Conservation (phyloP, 805 yeast species). For the Saccharomycopsis sp. region DNA sequence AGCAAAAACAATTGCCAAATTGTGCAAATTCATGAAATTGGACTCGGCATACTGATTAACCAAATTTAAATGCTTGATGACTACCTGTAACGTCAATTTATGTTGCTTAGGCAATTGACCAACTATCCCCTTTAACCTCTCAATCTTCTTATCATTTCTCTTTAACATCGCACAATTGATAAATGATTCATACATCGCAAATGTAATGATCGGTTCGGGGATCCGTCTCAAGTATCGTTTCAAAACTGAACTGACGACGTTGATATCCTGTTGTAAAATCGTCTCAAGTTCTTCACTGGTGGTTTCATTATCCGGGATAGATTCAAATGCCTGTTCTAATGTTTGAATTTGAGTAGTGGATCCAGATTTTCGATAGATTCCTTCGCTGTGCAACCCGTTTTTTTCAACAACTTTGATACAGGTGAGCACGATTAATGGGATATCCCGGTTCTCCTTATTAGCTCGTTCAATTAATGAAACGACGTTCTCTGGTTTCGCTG, state of each 20-base stretch:
- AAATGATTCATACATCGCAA: conserved; percentile 56
- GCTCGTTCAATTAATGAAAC: conserved; percentile 54
- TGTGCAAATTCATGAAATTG: conserved; percentile 79
- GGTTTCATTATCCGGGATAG: conserved; percentile 13
- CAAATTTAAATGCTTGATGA: conserved; percentile 58
- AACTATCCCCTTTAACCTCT: conserved; percentile 41
- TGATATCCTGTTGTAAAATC: conserved; percentile 50
- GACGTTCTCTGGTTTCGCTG: conserved; percentile 2
- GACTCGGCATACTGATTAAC: conserved; percentile 45
- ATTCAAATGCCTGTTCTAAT: conserved; percentile 29
- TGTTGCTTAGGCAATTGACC: conserved; percentile 62
- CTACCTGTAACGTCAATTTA: conserved; percentile 42
- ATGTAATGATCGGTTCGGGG: conserved; percentile 80
- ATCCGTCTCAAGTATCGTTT: conserved; percentile 81
- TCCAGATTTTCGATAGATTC: conserved; percentile 87
- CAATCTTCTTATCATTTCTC: conserved; percentile 31
- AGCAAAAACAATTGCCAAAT: conserved; percentile 87
- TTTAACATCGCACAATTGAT: conserved; percentile 41
- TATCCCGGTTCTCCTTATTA: conserved; percentile 47
- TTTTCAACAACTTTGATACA: conserved; percentile 74
- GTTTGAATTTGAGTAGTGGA: conserved; percentile 56
- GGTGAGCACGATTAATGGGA: conserved; percentile 66
- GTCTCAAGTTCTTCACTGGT: conserved; percentile 30
- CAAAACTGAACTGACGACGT: conserved; percentile 80
- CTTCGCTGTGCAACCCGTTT: conserved; percentile 73